A percentile compares a stretch with the other conserved stretches of the same genome.
These are phyloP conservation scores for Scheffersomyces cryptocercus DNA, from an alignment of 1,139 yeast genomes.

Conservation along the genomic window DNA sequence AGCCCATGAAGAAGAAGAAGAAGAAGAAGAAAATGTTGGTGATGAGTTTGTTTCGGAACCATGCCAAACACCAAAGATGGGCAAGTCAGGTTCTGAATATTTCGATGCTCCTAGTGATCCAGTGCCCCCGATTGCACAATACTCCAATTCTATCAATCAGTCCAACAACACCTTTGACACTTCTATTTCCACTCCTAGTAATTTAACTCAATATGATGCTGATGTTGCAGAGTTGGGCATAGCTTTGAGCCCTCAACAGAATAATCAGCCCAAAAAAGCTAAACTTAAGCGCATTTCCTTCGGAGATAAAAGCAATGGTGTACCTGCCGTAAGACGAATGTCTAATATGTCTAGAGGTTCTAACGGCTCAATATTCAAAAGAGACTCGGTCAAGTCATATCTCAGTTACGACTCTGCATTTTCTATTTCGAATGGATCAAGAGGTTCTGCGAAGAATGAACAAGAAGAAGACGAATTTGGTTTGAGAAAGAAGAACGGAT, in stretches of 20 bases:
- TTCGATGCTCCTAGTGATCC: conserved; percentile 15
- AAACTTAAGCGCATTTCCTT: conserved; percentile 29
- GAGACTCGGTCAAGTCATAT: conserved; percentile 51
- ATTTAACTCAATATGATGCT: conserved; percentile 42
- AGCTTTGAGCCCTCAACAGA: conserved; percentile 43
- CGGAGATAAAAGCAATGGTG: conserved; percentile 14
- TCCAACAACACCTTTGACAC: conserved; percentile 25
- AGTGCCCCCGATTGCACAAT: conserved; percentile 12
- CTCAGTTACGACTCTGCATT: conserved; percentile 58
- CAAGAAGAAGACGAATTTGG: conserved; percentile 16
- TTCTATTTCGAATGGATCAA: conserved; percentile 35
- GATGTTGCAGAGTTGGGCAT: conserved; percentile 49
- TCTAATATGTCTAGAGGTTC: conserved; percentile 28
- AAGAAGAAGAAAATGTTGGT: conserved; percentile 8
- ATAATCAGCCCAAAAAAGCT: conserved; percentile 13
- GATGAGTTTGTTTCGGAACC: conserved; percentile 1
- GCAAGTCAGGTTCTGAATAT: conserved; percentile 18
- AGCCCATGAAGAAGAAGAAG: conserved; percentile 7
- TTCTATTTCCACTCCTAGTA: conserved; percentile 42
- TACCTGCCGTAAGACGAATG: conserved; percentile 14
- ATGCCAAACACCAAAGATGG: conserved; percentile 1
- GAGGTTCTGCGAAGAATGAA: conserved; percentile 13
- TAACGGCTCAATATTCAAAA: conserved; percentile 26
- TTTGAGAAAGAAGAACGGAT: conserved; percentile 40
- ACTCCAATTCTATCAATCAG: conserved; percentile 9